These are phyloP conservation scores for Arctostaphylos glauca DNA, from an alignment of 148 eudicot genomes.

Conservation along the genomic window DNA sequence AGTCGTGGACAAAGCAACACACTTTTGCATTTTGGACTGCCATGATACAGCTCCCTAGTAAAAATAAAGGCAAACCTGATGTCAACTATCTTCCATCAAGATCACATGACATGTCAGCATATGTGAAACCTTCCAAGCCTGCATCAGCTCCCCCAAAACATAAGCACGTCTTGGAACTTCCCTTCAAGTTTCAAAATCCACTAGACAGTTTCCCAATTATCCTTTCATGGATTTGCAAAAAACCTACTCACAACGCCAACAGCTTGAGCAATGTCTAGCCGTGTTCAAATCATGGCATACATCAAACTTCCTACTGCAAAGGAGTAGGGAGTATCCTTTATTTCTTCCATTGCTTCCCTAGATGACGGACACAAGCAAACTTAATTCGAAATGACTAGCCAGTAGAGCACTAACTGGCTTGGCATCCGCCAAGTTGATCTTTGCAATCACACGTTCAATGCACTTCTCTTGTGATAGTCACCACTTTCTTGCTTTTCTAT, in stretches of 20 bases:
- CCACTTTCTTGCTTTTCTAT: background rate
- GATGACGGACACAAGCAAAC: background rate
- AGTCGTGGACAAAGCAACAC: background rate
- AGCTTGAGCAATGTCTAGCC: background rate
- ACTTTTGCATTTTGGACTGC: background rate
- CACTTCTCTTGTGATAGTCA: conserved; percentile 3
- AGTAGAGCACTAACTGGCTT: background rate
- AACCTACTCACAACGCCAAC: background rate
- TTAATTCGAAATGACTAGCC: background rate
- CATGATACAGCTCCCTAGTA: background rate
- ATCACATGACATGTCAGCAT: background rate
- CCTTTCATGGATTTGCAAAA: background rate
- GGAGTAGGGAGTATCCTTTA: background rate
- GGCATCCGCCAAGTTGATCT: background rate
- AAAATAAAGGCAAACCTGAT: background rate
- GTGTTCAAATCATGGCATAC: background rate
- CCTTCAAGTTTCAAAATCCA: background rate
- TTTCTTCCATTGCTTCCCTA: background rate
- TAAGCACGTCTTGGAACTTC: background rate
- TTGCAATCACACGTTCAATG: background rate
- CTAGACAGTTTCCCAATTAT: background rate
- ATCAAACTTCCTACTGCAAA: background rate
- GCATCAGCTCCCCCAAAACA: background rate
- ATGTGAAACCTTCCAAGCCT: background rate
- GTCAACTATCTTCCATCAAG: background rate